Conservation (phyloP, 2,329 filamentous ascomycete species). For the Mycosphaerella sp. region DNA sequence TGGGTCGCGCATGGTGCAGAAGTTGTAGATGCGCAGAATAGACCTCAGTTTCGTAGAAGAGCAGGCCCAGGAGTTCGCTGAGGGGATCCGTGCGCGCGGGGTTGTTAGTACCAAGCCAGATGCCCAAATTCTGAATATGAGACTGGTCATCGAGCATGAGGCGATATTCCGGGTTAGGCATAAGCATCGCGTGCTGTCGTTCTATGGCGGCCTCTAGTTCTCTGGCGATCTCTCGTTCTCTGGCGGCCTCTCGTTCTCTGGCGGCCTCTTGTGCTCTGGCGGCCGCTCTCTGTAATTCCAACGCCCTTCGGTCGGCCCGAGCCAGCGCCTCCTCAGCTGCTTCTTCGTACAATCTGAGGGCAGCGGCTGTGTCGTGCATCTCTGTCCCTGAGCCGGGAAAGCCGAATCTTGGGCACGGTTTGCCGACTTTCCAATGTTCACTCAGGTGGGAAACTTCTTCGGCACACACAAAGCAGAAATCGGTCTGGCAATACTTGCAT, state of each 20-base stretch:
- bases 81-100: background rate
- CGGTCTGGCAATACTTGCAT: background rate
- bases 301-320: background rate
- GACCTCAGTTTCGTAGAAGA: background rate
- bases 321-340: background rate
- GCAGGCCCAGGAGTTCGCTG: background rate
- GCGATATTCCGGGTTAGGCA: background rate
- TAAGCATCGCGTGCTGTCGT: background rate
- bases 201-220: background rate
- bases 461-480: slow-evolving; percentile 8
- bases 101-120: background rate
- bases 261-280: too few species aligned
- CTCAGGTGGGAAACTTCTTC: background rate
- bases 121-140: background rate
- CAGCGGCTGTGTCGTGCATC: background rate
- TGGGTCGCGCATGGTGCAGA: background rate
- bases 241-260: too few species aligned
- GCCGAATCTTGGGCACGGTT: background rate
- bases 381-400: background rate
- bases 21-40: background rate
- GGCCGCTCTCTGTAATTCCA: background rate
- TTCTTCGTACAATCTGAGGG: background rate
- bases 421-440: slow-evolving; percentile 1
- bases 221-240: background rate
- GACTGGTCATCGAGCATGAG: background rate